Evolutionary conservation across 2,329 filamentous ascomycete species (phyloP).

Genomic region (Fusarium continuum): DNA sequence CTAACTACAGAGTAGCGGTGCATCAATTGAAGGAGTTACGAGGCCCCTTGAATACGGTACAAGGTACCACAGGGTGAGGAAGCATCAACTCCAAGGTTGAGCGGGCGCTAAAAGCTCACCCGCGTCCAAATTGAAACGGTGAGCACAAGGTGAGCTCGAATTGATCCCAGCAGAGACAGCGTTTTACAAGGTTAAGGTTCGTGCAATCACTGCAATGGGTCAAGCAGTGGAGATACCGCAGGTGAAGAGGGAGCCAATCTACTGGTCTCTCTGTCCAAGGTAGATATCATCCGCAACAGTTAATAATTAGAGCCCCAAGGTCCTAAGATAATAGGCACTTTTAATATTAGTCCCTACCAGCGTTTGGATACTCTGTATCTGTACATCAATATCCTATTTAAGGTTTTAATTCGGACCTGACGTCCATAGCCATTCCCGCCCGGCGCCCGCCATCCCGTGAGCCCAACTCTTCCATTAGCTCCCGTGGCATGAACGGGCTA

Average conservation of each 20-base stretch:
- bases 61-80: constrained; percentile 7
- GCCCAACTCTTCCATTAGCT: constrained; percentile 24
- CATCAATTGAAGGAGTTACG: not conserved
- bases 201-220: constrained; percentile 6
- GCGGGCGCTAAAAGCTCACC: constrained; percentile 23
- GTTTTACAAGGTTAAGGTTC: constrained; percentile 14
- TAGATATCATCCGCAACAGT: not conserved
- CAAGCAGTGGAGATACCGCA: not conserved
- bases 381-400: not conserved
- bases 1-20: constrained; percentile 29
- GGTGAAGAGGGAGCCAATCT: constrained; percentile 23
- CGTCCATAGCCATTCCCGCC: constrained; percentile 8
- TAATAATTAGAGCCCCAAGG: not conserved
- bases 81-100: not conserved
- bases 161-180: constrained; percentile 1
- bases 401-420: not conserved
- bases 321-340: too few relatives aligned
- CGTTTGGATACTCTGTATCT: too few relatives aligned
- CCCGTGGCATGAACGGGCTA: constrained; percentile 6
- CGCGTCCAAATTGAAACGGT: constrained; percentile 21
- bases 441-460: constrained; percentile 11
- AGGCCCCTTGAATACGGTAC: constrained; percentile 12
- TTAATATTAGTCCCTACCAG: too few relatives aligned
- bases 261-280: not conserved
- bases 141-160: constrained; percentile 18